Evolutionary conservation across 345 rosid genomes (phyloP).

Genomic region (Moringa oleifera): DNA sequence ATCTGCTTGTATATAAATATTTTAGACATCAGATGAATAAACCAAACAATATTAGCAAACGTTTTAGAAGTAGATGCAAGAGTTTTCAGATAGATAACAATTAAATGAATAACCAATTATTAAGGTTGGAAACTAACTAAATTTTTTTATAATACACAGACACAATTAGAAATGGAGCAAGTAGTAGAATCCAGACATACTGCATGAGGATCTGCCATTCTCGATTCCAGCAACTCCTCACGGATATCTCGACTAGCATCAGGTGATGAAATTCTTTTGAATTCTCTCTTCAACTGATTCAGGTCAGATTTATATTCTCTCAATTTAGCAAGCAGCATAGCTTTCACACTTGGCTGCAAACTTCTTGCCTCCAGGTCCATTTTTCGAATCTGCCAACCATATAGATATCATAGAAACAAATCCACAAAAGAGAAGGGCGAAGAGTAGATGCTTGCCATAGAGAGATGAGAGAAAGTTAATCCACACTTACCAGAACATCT

Average conservation of each 20-base stretch:
- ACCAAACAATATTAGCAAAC: background rate
- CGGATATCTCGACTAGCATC: conserved; percentile 46
- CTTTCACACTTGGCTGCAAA: conserved; percentile 74
- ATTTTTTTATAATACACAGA: background rate
- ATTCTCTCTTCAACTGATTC: conserved; percentile 73
- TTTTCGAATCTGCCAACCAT: conserved; percentile 52
- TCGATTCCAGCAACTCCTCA: conserved; percentile 64
- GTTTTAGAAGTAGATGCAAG: background rate
- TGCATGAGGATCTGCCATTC: conserved; percentile 42
- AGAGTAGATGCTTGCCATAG: background rate
- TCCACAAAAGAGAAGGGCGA: background rate
- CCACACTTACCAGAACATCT: conserved; percentile 59
- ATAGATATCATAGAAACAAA: background rate
- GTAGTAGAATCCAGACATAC: conserved; percentile 22
- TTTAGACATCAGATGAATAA: background rate
- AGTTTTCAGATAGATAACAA: no score
- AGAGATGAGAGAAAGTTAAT: background rate
- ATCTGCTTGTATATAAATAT: background rate
- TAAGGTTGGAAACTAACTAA: background rate
- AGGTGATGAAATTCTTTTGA: conserved; percentile 51
- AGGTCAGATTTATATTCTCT: conserved; percentile 87
- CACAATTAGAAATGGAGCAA: conserved; percentile 1
- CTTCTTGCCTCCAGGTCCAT: conserved; percentile 93
- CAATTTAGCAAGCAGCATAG: conserved; percentile 74
- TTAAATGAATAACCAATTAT: background rate